These are phyloP conservation scores for Aspergillus fructus DNA, from an alignment of 2,329 filamentous ascomycete species.

Conservation along the genomic window DNA sequence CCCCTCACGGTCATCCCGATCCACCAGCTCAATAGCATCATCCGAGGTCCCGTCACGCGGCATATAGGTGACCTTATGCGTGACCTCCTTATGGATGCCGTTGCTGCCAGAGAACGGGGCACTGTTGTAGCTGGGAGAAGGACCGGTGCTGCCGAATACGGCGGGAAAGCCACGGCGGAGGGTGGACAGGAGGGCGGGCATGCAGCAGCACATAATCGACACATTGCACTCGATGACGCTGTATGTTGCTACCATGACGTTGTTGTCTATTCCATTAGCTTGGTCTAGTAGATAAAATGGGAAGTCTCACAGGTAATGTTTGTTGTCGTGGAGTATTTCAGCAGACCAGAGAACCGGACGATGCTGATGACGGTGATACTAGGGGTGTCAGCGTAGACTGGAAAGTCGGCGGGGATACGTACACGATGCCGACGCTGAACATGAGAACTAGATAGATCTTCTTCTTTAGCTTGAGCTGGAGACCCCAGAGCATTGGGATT, in stretches of 20 bases:
- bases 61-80: not conserved
- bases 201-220: slow-evolving; percentile 4
- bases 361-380: slow-evolving; percentile 2
- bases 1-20: not conserved
- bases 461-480: not conserved
- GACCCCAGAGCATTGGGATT: not conserved
- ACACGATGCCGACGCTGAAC: not conserved
- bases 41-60: not conserved
- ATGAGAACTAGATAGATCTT: slow-evolving; percentile 1
- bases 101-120: not conserved
- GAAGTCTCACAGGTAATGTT: not conserved
- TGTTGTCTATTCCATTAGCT: not conserved
- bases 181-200: not conserved
- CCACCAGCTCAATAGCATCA: not conserved
- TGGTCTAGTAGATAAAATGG: too few relatives aligned
- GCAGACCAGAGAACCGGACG: not conserved
- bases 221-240: slow-evolving; percentile 2
- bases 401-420: not conserved
- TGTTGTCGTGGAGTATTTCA: not conserved
- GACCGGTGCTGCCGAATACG: not conserved
- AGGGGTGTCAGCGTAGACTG: not conserved
- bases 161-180: not conserved
- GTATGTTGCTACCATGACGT: slow-evolving; percentile 3
- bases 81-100: not conserved
- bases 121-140: not conserved